Evolutionary conservation across 176 grass and related monocot genomes (phyloP), one percentile per base, ranked within the genome.

Genomic region (Pharus latifolius): DNA sequence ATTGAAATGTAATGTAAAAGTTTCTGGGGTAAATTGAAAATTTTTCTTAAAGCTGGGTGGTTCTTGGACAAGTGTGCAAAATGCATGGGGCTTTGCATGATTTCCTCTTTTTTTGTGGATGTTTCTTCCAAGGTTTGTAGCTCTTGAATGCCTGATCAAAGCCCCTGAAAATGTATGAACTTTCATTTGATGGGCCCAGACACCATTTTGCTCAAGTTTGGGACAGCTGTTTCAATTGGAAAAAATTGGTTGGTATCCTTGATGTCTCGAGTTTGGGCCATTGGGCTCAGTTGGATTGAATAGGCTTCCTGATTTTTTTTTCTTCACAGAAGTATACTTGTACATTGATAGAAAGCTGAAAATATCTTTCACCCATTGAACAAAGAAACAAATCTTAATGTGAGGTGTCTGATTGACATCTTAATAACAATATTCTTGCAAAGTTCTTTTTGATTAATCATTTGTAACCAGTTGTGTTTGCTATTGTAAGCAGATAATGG

Each of bases 401-500:
- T n/a, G 7, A 35, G 38, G 49, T 8, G 13, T 67, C 15, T 25
- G 61, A 22, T 43, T 49, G 42, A 46, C 32, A 70, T 67, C 5
- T 2, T 34, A 24, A 7, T 30, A 56, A 48, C 16, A 16, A 12
- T 10, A 5, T 10, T 68, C 17, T 19, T n/a, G 11, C 15, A 65
- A 48, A 10, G 53, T 16, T 44, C 19, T 17, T 18, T 47, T 73
- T 63, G 14, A 47, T 42, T 18, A 6, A 80, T 49, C 48, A 38
- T 61, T 51, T 43, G 32, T 66, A 32, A 78, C 46, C 19, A 15
- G 46, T 70, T 56, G 61, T 40, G 28, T 48, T 29, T 2, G 45
- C 22, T 72, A 49, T 63, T 71, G 74, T 45, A 50, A 84, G 19
- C 71, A 97, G 93, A 45, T 97, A 63, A 97, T 97, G 89, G 84